Percentiles rank a stretch among this genome's conserved stretches.
These are phyloP conservation scores for Hypoxylon sp. DNA, from an alignment of 2,329 filamentous ascomycete species.

Conservation along the genomic window DNA sequence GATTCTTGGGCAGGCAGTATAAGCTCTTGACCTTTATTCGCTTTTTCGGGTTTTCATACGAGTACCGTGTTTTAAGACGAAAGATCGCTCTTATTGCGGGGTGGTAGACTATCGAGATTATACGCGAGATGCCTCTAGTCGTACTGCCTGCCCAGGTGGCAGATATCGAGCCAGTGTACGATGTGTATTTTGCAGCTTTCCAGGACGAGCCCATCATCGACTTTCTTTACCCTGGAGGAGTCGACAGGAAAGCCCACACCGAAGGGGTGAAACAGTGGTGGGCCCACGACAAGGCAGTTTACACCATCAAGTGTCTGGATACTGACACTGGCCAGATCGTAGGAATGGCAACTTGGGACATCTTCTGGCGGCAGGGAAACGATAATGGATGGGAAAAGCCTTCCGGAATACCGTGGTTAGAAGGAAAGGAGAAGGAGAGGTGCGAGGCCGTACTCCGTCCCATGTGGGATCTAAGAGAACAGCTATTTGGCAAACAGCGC, in stretches of 20 bases:
- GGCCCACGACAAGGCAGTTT: slow-evolving; percentile 22
- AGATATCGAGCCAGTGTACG: slow-evolving; percentile 37
- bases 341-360: slow-evolving; percentile 41
- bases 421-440: slow-evolving; percentile 33
- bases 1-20: neutral
- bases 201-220: slow-evolving; percentile 30
- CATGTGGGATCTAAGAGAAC: slow-evolving; percentile 39
- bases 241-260: slow-evolving; percentile 25
- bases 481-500: slow-evolving; percentile 36
- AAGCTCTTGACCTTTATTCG: neutral
- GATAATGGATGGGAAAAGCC: slow-evolving; percentile 37
- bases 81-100: neutral
- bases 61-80: neutral
- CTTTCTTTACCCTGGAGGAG: slow-evolving; percentile 24
- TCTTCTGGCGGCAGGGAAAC: slow-evolving; percentile 36
- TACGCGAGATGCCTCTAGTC: slow-evolving; percentile 34
- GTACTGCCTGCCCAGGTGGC: slow-evolving; percentile 37
- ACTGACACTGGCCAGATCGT: slow-evolving; percentile 37
- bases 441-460: slow-evolving; percentile 32
- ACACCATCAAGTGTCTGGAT: slow-evolving; percentile 40
- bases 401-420: slow-evolving; percentile 34
- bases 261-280: slow-evolving; percentile 26
- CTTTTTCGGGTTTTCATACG: slow-evolving; percentile 5
- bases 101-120: neutral
- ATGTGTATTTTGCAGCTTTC: slow-evolving; percentile 41